Base-by-base conservation (phyloP, 192 early-diverging fungal species). In the Gigaspora rosea region DNA sequence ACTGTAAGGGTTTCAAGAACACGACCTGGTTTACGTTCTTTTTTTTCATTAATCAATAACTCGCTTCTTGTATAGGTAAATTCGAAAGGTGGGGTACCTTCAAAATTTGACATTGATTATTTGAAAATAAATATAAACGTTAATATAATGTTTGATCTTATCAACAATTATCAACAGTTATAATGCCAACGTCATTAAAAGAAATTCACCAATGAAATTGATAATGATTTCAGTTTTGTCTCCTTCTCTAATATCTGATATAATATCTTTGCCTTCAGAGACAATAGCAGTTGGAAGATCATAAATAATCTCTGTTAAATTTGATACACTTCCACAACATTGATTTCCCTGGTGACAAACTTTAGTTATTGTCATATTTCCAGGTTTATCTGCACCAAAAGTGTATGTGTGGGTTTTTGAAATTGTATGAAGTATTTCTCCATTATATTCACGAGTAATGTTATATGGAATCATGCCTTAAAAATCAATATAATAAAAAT, bases 341-440 rank as follows among this genome's bases (percentile, higher is more conserved):
- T 84, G 75, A 62, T 86, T 82, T 8, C 77, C 73, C 22, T 82
- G 79, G 72, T 86, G 80, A 56, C 85, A 83, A 54, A 86, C 76
- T 13, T 81, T 82, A 8, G 81, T 36, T 62, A 86, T 84, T 4
- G 85, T 86, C 72, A 86, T 63, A 69, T 86, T 86, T 20, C 85
- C 85, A 50, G 85, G 75, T 33, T 82, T 82, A 48, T 86, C 85
- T 56, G 85, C 85, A 27, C 82, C 36, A 78, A 80, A 79, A 9
- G 77, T 66, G 8, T 82, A 51, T 13, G 36, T 65, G 10, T 78
- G 70, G 2, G 76, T 73, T 20, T 73, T 33, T 4, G 76, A 78
- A 22, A 76, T 80, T 18, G 80, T 48, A 36, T 72, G 67, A 67
- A 79, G 78, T 7, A 16, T 41, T n/a, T 72, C 65, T 20, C 64